These are phyloP conservation scores for Byssothecium circinans DNA, from an alignment of 2,329 filamentous ascomycete genomes.

Conservation along the genomic window DNA sequence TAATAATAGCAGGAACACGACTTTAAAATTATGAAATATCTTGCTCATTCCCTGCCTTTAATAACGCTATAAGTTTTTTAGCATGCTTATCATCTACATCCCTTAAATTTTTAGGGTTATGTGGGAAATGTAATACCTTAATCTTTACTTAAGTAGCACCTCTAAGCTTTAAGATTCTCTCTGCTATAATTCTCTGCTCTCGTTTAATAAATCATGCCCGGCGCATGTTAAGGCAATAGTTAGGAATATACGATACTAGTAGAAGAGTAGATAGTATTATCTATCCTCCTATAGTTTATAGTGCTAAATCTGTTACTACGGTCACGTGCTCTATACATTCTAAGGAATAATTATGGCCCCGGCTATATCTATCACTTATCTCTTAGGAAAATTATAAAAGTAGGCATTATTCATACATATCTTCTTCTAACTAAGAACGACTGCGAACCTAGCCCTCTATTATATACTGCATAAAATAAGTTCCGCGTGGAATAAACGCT, in stretches of 20 bases:
- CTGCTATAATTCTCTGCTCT: conserved; percentile 8
- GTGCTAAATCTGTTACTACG: conserved; percentile 1
- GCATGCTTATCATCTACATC: conserved; percentile 10
- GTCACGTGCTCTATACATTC: conserved; percentile 3
- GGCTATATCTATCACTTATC: conserved; percentile 7
- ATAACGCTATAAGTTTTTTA: conserved; percentile 9
- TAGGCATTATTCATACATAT: not conserved
- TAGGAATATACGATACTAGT: conserved; percentile 2
- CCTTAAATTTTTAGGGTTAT: conserved; percentile 8
- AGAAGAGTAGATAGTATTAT: not conserved
- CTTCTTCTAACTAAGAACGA: conserved; percentile 1
- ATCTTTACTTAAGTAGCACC: conserved; percentile 11
- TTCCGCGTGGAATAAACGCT: not conserved
- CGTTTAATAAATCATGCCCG: conserved; percentile 11
- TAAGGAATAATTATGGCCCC: conserved; percentile 6
- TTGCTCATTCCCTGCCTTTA: conserved; percentile 19
- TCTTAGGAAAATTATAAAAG: conserved; percentile 2
- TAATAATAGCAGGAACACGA: conserved; percentile 35
- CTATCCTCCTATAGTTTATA: not conserved
- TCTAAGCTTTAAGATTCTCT: conserved; percentile 9
- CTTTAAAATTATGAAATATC: conserved; percentile 27
- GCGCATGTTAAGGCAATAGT: conserved; percentile 1
- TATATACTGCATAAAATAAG: conserved; percentile 1
- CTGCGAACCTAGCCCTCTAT: not conserved
- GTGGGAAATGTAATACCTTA: conserved; percentile 10